Evolutionary conservation across 305 asterid genomes (phyloP).

Genomic region (Fraxinus platypoda): DNA sequence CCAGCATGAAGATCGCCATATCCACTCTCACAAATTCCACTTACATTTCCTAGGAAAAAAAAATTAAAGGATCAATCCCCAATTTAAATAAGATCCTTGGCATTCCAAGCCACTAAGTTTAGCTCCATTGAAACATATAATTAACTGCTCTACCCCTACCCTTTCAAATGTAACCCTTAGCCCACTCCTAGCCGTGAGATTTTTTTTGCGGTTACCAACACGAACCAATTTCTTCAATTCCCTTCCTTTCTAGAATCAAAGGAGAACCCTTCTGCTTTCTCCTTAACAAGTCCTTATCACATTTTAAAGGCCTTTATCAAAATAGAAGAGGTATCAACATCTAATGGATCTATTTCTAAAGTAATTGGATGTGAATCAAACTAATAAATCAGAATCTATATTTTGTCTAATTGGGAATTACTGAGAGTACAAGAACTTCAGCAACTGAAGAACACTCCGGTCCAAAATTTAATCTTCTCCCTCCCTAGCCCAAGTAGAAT

Average conservation of each 20-base stretch:
- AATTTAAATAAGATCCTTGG: not conserved
- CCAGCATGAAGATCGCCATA: not conserved
- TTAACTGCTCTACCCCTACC: not conserved
- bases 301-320: not conserved
- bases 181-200: not conserved
- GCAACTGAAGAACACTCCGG: not conserved
- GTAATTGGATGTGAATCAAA: not conserved
- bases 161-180: not conserved
- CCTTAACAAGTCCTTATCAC: not conserved
- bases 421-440: not conserved
- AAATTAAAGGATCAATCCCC: not conserved
- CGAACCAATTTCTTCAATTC: not conserved
- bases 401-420: not conserved
- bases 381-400: not conserved
- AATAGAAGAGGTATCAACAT: not conserved
- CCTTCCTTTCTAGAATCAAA: not conserved
- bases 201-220: not conserved
- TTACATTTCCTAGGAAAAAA: not conserved
- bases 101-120: not conserved
- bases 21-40: not conserved
- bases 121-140: not conserved
- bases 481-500: not conserved
- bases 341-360: not conserved
- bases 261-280: not conserved
- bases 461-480: not conserved